Base-by-base conservation (phyloP, 2,329 filamentous ascomycete genomes). In the Elsinoe australis region DNA sequence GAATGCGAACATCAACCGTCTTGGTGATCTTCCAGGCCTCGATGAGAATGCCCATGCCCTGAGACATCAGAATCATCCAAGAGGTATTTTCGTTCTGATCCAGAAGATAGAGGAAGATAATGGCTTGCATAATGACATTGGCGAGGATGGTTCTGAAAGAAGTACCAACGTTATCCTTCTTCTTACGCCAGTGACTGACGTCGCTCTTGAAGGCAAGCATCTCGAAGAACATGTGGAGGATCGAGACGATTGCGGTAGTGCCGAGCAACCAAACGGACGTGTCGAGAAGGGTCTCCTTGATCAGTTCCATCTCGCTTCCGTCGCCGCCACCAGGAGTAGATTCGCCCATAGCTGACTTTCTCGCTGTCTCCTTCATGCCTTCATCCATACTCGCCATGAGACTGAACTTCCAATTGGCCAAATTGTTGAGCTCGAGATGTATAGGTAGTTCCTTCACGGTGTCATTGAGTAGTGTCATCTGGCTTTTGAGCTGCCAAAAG, bases 151-250 rank as follows among this genome's bases (percentile, higher is more conserved):
- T 94, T 50, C 92, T 87, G 52, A 98, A 85, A 1, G 89, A 95
- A 36, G 95, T 94, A 54, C 92, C 92, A 21, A 98, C 85, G 51
- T 95, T 92, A 71, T 96, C 94, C 75, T 98, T 98, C 83, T 98
- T 98, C 74, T 96, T 95, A 63, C 89, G 87, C 80, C 92, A 98
- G 69, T 98, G 92, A 41, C 88, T 74, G 64, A 98, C 95, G 64
- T 98, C 92, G 63, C 85, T 95, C 61, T 94, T 95, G 72, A 98
- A 98, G 1, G 92, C 92, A 26, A 98, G 78, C 61, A 85, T 89
- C 68, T 98, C 92, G 54, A 98, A 90, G 57, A 98, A 73, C 76
- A 95, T 88, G 69, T 98, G 92, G 31, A 92, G 75, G 50, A 98
- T 76, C 54, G 81, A 89, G 57, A 94, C 92, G 6, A 94, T 66